These are phyloP conservation scores for Puccinia novopanici DNA, from an alignment of 1,284 basidiomycete species.

Conservation along the genomic window DNA sequence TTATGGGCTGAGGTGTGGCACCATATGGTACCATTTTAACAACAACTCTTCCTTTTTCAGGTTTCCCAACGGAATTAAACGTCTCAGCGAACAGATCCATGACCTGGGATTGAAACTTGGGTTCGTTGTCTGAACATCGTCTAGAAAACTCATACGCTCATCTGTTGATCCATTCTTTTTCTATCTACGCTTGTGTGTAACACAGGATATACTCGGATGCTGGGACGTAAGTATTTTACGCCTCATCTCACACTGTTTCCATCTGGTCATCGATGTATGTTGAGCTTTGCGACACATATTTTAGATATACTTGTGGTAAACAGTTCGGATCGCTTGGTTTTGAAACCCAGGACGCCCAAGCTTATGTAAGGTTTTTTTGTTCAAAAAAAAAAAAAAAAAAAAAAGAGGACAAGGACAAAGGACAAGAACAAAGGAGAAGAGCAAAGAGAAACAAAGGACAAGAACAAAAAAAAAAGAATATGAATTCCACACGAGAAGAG, in stretches of 20 bases:
- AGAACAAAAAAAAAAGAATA: too few species aligned
- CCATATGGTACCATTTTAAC: too few species aligned
- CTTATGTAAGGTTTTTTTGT: conserved; percentile 23
- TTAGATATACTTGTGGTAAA: conserved; percentile 61
- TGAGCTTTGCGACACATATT: neutral
- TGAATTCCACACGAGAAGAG: too few species aligned
- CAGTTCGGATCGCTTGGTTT: conserved; percentile 63
- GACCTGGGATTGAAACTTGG: conserved; percentile 61
- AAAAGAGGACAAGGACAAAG: too few species aligned
- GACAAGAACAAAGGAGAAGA: too few species aligned
- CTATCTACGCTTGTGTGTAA: neutral
- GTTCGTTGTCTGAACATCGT: conserved; percentile 13
- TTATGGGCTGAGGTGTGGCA: too few species aligned
- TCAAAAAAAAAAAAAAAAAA: too few species aligned
- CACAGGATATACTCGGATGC: conserved; percentile 64
- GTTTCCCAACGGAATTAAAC: conserved; percentile 64
- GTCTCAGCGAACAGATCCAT: conserved; percentile 61
- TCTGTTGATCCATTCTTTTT: neutral
- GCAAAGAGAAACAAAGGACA: too few species aligned
- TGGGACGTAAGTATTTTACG: conserved; percentile 57
- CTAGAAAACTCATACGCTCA: neutral
- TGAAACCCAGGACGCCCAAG: conserved; percentile 63
- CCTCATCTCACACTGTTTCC: neutral
- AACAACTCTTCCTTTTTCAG: conserved; percentile 54
- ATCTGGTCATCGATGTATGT: neutral